Base-by-base conservation (phyloP, 2,329 filamentous ascomycete genomes). In the Penicillium hesseltinei region DNA sequence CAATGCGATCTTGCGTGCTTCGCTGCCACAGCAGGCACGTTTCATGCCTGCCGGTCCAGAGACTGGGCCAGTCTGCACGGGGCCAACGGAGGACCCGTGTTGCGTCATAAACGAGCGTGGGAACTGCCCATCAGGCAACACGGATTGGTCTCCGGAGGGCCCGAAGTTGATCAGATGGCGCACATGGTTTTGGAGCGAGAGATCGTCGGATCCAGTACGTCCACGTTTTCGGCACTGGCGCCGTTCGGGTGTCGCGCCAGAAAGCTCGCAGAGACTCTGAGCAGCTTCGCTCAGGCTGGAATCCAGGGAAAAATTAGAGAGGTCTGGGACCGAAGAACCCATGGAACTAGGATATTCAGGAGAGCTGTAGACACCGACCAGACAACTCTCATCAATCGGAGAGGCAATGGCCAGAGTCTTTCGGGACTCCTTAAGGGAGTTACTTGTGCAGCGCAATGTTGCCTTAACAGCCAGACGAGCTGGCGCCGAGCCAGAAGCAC, bases 211-310 rank as follows among this genome's bases (percentile, higher is more conserved):
- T 27, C 68, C 68, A 13, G 75, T 72, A 39, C 75, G 73, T 47
- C 73, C 73, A 53, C 75, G 75, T 56, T 77, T 77, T 47, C 75
- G 71, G 58, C 69, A 70, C 45, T 62, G 66, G 27, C 68, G 68
- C 27, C 57, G 67, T 54, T 60, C 50, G 17, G 69, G 64, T 9
- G 69, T 59, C 21, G 71, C 70, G 15, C 72, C 72, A 23, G 75
- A 75, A 39, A 77, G 64, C 58, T 75, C 73, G 57, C 75, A 77
- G 27, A 77, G 66, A 42, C 75, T 74, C 60, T 72, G 74, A 21
- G 75, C 75, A 4, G 75, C 75, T 61, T 77, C 75, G 33, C 70
- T 67, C 57, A 73, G 29, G 69, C 62, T 49, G 40, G 70, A 68
- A 43, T 68, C 67, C 59, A 77, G 45, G 13, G 72, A 69, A 42